Evolutionary conservation across 1,284 basidiomycete genomes (phyloP).

Genomic region (Wallemia hederae): DNA sequence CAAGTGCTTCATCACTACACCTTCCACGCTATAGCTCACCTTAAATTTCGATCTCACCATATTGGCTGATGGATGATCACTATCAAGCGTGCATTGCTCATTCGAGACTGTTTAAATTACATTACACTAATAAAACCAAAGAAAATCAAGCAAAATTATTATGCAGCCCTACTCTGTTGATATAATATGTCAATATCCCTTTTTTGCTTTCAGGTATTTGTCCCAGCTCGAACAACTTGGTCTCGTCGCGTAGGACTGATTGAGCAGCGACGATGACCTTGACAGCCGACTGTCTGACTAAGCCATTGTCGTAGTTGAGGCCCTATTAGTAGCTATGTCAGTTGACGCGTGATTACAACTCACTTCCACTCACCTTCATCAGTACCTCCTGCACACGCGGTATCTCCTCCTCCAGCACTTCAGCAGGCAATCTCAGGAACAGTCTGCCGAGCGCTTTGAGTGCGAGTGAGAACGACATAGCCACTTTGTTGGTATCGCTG

Average conservation of each 20-base stretch:
- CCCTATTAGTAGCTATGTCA: slow-evolving; percentile 21
- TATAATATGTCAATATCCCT: slow-evolving; percentile 46
- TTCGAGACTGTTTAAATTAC: neutral
- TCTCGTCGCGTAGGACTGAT: slow-evolving; percentile 42
- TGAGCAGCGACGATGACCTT: slow-evolving; percentile 50
- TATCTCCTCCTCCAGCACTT: slow-evolving; percentile 55
- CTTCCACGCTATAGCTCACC: too few relatives aligned
- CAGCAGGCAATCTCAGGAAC: slow-evolving; percentile 39
- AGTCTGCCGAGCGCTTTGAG: slow-evolving; percentile 50
- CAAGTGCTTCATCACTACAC: neutral
- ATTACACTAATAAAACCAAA: neutral
- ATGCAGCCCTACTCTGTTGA: neutral
- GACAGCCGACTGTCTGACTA: slow-evolving; percentile 48
- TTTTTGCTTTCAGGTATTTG: slow-evolving; percentile 55
- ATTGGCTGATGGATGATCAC: neutral
- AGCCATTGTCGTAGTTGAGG: slow-evolving; percentile 37
- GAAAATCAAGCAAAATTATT: neutral
- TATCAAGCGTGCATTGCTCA: too few relatives aligned
- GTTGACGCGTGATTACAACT: neutral
- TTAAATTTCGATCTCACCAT: neutral
- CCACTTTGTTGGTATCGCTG: slow-evolving; percentile 21
- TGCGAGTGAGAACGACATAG: slow-evolving; percentile 42
- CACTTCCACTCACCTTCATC: neutral
- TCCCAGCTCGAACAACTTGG: slow-evolving; percentile 40
- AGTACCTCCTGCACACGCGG: slow-evolving; percentile 27